Base-by-base conservation (phyloP, 495 filamentous ascomycete species). In the Podospora pseudoanserina region DNA sequence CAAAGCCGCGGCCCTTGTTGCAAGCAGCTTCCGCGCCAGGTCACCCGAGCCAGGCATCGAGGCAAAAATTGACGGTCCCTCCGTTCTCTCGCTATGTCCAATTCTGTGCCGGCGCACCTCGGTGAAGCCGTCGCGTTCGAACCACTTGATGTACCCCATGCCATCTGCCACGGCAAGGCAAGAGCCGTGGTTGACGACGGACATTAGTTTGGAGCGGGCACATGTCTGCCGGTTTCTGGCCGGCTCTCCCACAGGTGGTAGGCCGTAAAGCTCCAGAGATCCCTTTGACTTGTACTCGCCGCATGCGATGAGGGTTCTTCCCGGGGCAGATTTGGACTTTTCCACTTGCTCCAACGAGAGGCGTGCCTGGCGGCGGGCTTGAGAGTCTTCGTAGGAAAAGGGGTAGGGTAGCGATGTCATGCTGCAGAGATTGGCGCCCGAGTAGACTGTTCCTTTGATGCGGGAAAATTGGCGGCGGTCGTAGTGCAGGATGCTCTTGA, bases 201-300 rank as follows among this genome's bases (percentile, higher is more conserved):
- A 92, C 13, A 98, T 86, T 28, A 97, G 78, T 73, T 95, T 96
- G 11, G 91, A 91, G 59, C 85, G 83, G 16, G 91, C 90, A 6
- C 91, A 89, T 11, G 91, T 94, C 74, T 94, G 92, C 4, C 94
- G 89, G 72, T 98, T 98, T 71, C 89, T 90, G 75, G 81, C 76
- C 4, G 72, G 70, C 15, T 80, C 80, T 55, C 78, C 78, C 62
- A 81, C 59, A 6, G 76, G 79, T 68, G 76, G 75, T 11, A 95
- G 78, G 61, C 87, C 87, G 77, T 97, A 97, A n/a, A 96, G 79
- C 74, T 98, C 94, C 11, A 98, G 82, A 0, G 91, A 93, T 5
- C 94, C 94, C 73, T 94, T 90, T 20, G 92, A 92, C 67, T 96
- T 96, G 79, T 98, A 98, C 75, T 96, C 93, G n/a, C 93, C 94